Evolutionary conservation across 345 rosid species (phyloP), one percentile per base, ranked within the genome.

Genomic region (Odontarrhena argentea): DNA sequence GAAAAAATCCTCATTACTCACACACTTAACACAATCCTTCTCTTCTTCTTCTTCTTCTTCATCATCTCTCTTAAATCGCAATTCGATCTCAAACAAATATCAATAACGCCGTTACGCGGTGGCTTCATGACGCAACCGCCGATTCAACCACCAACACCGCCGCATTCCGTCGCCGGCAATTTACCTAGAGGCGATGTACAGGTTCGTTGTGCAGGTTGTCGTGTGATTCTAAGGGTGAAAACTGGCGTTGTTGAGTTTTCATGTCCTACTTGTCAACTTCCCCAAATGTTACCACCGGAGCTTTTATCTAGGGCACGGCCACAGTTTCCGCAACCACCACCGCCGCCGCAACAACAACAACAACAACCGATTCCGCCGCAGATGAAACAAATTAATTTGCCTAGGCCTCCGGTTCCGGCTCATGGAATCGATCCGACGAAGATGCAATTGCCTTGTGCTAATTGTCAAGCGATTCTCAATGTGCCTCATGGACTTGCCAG

Each of bases 241-340:
- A 82, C 82, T 5, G 96, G 96, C 32, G 77, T 86, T 9, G 71
- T 84, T 7, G 96, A 93, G 78, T 88, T 93, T 80, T 83, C 81
- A 8, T 93, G 97, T 62, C 89, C 92, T n/a, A 78, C 85, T 52
- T 93, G 98, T 66, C 82, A 87, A 73, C 76, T 90, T 71, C 96
- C 96, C 58, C 96, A 93, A 77, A 93, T 86, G 98, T 83, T 93
- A 14, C 98, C 97, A 32, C 98, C 98, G 70, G 94, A 93, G 81
- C 89, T 93, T 42, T 74, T 90, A 70, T 74, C 69, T 14, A 77
- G 78, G 83, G 77, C 76, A 76, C 78, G 68, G 65, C 66, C 36
- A 14, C 78, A 41, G 15, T 76, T 24, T 42, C 80, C 73, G 12
- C 77, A 55, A 3, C 68, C 55, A 22, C 71, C 42, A 13, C 22